These are phyloP conservation scores for Lentithecium fluviatile DNA, from an alignment of 495 filamentous ascomycete species.

Conservation along the genomic window DNA sequence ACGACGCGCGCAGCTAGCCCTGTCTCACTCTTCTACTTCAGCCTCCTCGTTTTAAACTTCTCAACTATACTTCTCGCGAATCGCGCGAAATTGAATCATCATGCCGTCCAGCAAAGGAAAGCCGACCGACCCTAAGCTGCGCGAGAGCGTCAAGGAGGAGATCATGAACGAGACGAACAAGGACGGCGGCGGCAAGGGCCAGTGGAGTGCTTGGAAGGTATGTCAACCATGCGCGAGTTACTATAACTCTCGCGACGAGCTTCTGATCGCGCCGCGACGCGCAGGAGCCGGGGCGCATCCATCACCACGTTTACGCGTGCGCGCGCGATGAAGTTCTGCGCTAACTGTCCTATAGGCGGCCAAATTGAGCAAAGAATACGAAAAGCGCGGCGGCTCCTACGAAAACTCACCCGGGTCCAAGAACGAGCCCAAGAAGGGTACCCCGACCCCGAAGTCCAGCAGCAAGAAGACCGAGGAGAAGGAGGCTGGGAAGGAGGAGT, in stretches of 20 bases:
- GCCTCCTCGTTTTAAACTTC: neutral
- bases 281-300: too few species aligned
- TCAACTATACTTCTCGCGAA: neutral
- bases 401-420: constrained; percentile 54
- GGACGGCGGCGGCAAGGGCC: constrained; percentile 54
- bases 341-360: constrained; percentile 35
- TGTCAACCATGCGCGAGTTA: constrained; percentile 4
- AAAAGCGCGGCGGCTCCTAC: constrained; percentile 53
- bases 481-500: neutral
- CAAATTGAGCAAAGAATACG: constrained; percentile 57
- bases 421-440: constrained; percentile 52
- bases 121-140: constrained; percentile 54
- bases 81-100: neutral
- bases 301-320: too few species aligned
- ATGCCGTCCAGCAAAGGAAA: constrained; percentile 54
- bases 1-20: neutral
- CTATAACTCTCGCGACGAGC: neutral
- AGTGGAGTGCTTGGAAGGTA: constrained; percentile 60
- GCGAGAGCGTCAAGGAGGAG: constrained; percentile 53
- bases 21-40: neutral
- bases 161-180: constrained; percentile 56
- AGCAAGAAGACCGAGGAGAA: constrained; percentile 28
- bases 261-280: neutral
- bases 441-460: constrained; percentile 44
- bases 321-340: too few species aligned